phyloP scores from a whole-genome alignment of 257 asterid genomes.

The Gentiana straminea region DNA sequence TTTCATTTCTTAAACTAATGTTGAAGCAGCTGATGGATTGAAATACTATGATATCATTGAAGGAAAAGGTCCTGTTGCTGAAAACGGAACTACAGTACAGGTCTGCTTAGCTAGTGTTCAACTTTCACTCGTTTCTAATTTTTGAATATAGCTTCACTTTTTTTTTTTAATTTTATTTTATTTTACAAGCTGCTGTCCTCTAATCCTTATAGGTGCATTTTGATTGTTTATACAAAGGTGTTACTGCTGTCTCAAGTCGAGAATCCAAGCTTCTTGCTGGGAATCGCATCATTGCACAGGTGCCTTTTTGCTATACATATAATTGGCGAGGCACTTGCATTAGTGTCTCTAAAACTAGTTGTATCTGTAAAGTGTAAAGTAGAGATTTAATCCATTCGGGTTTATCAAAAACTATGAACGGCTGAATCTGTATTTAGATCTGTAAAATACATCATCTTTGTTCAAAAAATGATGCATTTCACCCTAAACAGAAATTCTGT shows the following conservation, averaged over 20 bases:
- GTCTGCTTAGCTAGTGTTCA: constrained; percentile 23
- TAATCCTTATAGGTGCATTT: constrained; percentile 57
- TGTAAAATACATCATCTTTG: too few relatives aligned
- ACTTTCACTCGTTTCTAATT: background rate
- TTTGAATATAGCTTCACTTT: constrained; percentile 7
- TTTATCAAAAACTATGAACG: too few relatives aligned
- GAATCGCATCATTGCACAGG: constrained; percentile 89
- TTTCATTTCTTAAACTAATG: constrained; percentile 11
- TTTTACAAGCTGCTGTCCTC: background rate
- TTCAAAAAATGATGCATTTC: too few relatives aligned
- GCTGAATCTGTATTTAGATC: too few relatives aligned
- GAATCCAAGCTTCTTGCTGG: constrained; percentile 96
- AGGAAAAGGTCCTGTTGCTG: constrained; percentile 83
- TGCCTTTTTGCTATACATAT: constrained; percentile 12
- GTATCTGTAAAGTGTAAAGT: too few relatives aligned
- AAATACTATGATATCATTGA: constrained; percentile 70
- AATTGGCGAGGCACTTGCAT: background rate
- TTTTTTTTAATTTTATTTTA: constrained; percentile 3
- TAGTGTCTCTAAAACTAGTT: too few relatives aligned
- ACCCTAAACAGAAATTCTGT: too few relatives aligned
- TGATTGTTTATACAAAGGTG: constrained; percentile 82
- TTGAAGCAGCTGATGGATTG: constrained; percentile 71
- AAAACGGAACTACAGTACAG: constrained; percentile 75
- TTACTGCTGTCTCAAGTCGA: constrained; percentile 90
- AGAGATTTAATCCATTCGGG: too few relatives aligned